Base-by-base conservation (phyloP, 169 alveolate species). In the Prorocentrum cordatum region DNA sequence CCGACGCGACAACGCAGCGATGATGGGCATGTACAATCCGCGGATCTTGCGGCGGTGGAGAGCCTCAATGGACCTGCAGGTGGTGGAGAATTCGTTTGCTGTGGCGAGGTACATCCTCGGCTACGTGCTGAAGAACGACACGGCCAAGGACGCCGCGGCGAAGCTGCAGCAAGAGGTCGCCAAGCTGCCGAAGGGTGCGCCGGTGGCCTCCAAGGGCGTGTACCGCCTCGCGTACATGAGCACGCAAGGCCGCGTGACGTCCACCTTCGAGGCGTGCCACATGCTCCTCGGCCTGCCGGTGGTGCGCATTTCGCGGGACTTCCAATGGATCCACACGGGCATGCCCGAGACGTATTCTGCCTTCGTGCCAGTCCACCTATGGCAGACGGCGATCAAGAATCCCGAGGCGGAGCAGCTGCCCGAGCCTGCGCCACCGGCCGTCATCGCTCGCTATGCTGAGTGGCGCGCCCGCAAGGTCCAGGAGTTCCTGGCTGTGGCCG, bases 221-320 rank as follows among this genome's bases (percentile, higher is more conserved):
- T 18, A 59, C 26, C 70, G 16, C 54, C 27, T n/a, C n/a, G 66
- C 66, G 66, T n/a, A 54, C 66, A n/a, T n/a, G 24, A n/a, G 27
- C 10, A 9, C 16, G 9, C 54, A 42, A 16, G 54, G 54, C 9
- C 54, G 54, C 54, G 24, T 33, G 35, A 59, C 70, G 2, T 59
- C 70, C 70, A 59, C 70, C 24, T 59, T 59, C 24, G 70, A 59
- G 33, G 70, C 70, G 70, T 59, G 70, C 70, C 70, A 59, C 36
- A 14, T 59, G 70, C 35, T 59, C 35, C 36, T 59, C 35, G 70
- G 70, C 18, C 26, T 59, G 20, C 70, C 70, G 20, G 70, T 59
- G 10, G 54, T 42, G 16, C 32, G 16, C 9, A 12, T 42, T 16
- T 42, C 54, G 16, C 54, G 54, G 16, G 54, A 16, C 54, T 12